Percentiles rank a stretch among this genome's conserved stretches.
Conservation (phyloP, 2,329 filamentous ascomycete genomes). For the Scytalidium lignicola region DNA sequence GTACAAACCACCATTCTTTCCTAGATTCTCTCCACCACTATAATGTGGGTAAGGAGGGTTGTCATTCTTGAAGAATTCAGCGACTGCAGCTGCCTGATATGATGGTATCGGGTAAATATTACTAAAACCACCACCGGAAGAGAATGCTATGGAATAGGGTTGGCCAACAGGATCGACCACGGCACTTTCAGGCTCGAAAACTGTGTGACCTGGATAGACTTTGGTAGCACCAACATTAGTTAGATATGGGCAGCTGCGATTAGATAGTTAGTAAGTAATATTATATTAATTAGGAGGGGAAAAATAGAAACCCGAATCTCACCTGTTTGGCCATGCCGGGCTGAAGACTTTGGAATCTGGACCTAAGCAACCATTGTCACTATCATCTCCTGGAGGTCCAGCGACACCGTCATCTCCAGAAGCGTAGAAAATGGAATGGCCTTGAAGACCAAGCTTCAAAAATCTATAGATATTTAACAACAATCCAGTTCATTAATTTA, state of each 20-base stretch:
- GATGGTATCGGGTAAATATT: conserved; percentile 38
- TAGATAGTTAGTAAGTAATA: conserved; percentile 39
- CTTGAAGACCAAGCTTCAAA: conserved; percentile 28
- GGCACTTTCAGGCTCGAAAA: conserved; percentile 28
- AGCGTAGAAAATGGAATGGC: conserved; percentile 35
- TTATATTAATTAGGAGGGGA: conserved; percentile 30
- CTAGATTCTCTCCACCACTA: neutral
- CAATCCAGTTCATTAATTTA: conserved; percentile 5
- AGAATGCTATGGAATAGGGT: conserved; percentile 23
- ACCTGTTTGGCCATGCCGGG: conserved; percentile 44
- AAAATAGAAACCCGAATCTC: conserved; percentile 44
- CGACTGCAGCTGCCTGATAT: conserved; percentile 37
- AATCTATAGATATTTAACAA: conserved; percentile 13
- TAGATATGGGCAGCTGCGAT: conserved; percentile 31
- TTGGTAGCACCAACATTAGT: conserved; percentile 19
- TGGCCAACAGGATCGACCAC: conserved; percentile 31
- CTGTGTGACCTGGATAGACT: conserved; percentile 15
- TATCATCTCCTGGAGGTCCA: conserved; percentile 23
- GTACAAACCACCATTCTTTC: conserved; percentile 17
- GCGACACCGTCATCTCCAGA: conserved; percentile 34
- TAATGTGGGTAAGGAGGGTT: conserved; percentile 6
- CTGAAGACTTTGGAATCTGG: conserved; percentile 46
- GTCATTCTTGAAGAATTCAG: conserved; percentile 17
- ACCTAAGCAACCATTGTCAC: conserved; percentile 29
- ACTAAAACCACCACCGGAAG: conserved; percentile 47